A percentile compares a stretch with the other conserved stretches of the same genome.
phyloP scores from a whole-genome alignment of 2,329 filamentous ascomycete species.

The Teratosphaeria nubilosa region DNA sequence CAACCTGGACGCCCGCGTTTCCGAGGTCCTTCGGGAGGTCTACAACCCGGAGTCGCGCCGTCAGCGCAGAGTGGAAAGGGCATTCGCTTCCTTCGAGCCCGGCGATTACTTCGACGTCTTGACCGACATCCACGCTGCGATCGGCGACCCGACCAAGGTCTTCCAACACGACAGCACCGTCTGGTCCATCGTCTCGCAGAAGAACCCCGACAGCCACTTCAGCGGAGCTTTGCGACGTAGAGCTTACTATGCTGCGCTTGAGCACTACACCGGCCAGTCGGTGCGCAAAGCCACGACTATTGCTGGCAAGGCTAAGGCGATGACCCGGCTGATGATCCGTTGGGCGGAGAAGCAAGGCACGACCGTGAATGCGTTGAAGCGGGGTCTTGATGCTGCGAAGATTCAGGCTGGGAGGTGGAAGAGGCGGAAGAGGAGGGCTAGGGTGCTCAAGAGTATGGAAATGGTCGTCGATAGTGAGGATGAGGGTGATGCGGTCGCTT shows the following conservation, averaged over 20 bases:
- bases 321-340: neutral
- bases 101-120: constrained; percentile 34
- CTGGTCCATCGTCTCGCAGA: constrained; percentile 25
- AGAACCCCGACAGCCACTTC: constrained; percentile 18
- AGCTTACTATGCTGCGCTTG: constrained; percentile 20
- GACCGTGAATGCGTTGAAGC: neutral
- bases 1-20: neutral
- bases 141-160: constrained; percentile 12
- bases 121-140: constrained; percentile 23
- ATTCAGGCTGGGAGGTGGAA: neutral
- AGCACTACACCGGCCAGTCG: constrained; percentile 7
- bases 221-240: constrained; percentile 15
- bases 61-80: constrained; percentile 10
- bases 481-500: neutral
- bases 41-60: constrained; percentile 9
- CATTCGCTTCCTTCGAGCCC: constrained; percentile 26
- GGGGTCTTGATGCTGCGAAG: neutral
- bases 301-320: constrained; percentile 4
- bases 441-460: neutral
- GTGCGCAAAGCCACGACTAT: neutral
- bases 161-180: constrained; percentile 25
- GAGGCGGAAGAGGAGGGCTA: neutral
- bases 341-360: neutral
- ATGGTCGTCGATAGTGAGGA: neutral
- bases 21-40: neutral